phyloP scores from a whole-genome alignment of 768 basidiomycete species.

The Tricholoma bakamatsutake region DNA sequence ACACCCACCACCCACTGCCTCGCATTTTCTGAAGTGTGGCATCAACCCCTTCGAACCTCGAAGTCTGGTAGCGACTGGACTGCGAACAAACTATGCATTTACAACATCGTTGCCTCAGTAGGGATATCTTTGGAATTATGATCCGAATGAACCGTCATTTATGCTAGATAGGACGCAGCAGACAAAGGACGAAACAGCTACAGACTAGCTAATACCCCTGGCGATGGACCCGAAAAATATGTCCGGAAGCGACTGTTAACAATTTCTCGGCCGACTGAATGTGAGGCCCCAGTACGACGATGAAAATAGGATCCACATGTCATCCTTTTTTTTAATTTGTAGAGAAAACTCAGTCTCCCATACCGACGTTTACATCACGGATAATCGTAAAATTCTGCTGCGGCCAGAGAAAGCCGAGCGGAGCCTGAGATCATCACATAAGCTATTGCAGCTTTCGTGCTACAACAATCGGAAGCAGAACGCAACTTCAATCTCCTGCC shows the following conservation, averaged over 20 bases:
- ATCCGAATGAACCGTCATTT: no score
- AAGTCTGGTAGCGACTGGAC: no score
- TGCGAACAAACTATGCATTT: no score
- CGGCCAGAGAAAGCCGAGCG: slow-evolving; percentile 15
- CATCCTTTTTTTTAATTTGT: slow-evolving; percentile 7
- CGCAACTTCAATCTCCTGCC: background rate
- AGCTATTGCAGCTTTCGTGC: slow-evolving; percentile 23
- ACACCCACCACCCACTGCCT: no score
- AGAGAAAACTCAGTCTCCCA: slow-evolving; percentile 15
- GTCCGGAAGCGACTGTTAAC: background rate
- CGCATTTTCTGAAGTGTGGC: slow-evolving; percentile 11
- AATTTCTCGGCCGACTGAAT: background rate
- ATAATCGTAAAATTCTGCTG: slow-evolving; percentile 17
- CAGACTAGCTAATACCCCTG: background rate
- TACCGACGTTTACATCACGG: slow-evolving; percentile 19
- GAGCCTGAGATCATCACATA: slow-evolving; percentile 26
- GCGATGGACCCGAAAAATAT: background rate
- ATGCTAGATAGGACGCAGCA: background rate
- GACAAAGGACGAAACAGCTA: background rate
- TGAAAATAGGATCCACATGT: background rate
- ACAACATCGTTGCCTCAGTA: no score
- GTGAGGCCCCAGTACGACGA: background rate
- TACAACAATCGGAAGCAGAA: slow-evolving; percentile 13
- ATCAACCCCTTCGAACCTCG: slow-evolving; percentile 15
- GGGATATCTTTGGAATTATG: no score